Evolutionary conservation across 192 early-diverging fungal genomes (phyloP).

Genomic region (Phycomyces blakesleeanus): DNA sequence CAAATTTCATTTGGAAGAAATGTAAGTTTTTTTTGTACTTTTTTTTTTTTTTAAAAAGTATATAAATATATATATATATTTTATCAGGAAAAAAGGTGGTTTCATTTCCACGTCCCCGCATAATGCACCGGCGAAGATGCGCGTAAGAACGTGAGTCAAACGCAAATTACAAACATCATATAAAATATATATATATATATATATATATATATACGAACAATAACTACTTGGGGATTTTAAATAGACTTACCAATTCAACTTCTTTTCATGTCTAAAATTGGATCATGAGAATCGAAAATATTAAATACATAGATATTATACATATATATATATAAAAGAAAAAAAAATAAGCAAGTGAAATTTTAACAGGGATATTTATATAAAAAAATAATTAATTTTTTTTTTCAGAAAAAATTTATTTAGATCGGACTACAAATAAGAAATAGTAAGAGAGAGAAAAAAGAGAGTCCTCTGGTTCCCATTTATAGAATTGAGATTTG

Average conservation of each 20-base stretch:
- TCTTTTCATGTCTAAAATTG: no score
- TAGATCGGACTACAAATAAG: slow-evolving; percentile 1
- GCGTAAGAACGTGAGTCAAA: slow-evolving; percentile 22
- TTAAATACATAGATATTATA: no score
- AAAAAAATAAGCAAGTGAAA: no score
- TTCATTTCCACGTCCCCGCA: slow-evolving; percentile 19
- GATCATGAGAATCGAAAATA: no score
- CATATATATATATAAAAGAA: no score
- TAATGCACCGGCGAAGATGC: slow-evolving; percentile 33
- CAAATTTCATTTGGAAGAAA: no score
- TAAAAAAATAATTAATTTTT: not conserved
- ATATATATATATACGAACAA: not conserved
- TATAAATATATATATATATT: not conserved
- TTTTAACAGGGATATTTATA: not conserved
- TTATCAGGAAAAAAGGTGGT: slow-evolving; percentile 14
- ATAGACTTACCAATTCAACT: slow-evolving; percentile 4
- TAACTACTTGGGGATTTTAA: not conserved
- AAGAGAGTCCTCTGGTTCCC: not conserved
- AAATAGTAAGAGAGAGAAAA: not conserved
- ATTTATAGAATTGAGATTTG: not conserved
- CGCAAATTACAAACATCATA: slow-evolving; percentile 38
- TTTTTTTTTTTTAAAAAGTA: no score
- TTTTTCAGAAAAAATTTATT: not conserved
- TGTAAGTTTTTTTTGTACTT: no score
- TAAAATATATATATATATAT: slow-evolving; percentile 10